Base-by-base conservation (phyloP, 2,329 filamentous ascomycete genomes). In the Aspergillus spinulosporus region DNA sequence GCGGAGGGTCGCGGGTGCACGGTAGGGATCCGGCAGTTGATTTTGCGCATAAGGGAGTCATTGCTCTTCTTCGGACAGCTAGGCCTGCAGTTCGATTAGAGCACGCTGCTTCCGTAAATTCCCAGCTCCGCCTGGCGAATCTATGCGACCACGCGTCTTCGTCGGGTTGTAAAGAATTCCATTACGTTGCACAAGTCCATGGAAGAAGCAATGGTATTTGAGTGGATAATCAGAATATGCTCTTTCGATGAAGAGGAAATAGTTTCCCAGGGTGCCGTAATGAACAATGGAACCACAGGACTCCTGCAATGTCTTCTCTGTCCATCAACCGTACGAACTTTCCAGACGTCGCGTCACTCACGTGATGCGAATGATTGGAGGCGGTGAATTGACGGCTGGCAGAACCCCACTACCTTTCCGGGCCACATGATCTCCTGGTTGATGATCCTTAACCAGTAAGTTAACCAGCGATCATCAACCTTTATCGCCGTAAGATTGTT, bases 41-140 rank as follows among this genome's bases (percentile, higher is more conserved):
- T 15, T 21, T 3, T 47, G 56, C 1, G 40, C 37, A 8, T 43
- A 26, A 8, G 31, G 40, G 2, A 60, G 21, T 36, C 43, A 26
- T 28, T 31, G 26, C 28, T 57, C 8, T 28, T 57, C 56, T 2
- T 29, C 32, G 0, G 56, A 56, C 12, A 59, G 46, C 31, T 53
- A 26, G 39, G 34, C 46, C 15, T 43, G 52, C 8, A 57, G 34
- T 4, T 55, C 15, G 9, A 62, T 34, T 6, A 59, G 9, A 5
- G 45, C 51, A 9, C 55, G 58, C 37, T 56, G 14, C 34, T 56
- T 58, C n/a, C 44, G 34, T 12, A 56, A 12, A 0, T 14, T 39
- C n/a, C 21, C 15, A 57, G 40, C 32, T 48, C 37, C 12, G 57
- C n/a, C 4, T 21, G n/a, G 6, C 29, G 48, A n/a, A 59, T 49